Base-by-base conservation (phyloP, 148 eudicot genomes). In the Bassia scoparia region DNA sequence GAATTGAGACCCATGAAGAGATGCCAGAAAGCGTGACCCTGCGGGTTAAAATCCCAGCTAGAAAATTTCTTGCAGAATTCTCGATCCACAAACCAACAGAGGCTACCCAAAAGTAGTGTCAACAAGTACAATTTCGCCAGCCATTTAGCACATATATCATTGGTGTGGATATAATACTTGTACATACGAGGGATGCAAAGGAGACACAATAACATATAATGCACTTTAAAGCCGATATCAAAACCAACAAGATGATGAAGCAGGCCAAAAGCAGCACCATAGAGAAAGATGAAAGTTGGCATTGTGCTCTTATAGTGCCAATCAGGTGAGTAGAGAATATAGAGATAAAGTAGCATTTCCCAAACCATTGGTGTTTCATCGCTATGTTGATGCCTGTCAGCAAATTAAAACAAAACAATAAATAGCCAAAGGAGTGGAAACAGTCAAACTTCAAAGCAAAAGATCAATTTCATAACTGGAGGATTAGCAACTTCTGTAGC, bases 291-390 rank as follows among this genome's bases (percentile, higher is more conserved):
- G 76, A 93, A 87, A 33, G 92, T 90, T 29, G 96, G 98, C 89
- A 93, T 93, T 61, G 98, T 93, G 85, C 98, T 93, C 64, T 86
- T 87, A 67, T 93, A 93, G 64, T 93, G 98, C 98, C 98, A 93
- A 81, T 90, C 98, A 21, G 98, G 96, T 15, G 98, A 93, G 80
- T 93, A 90, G 59, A 93, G 94, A 70, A 93, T 93, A 83, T 93
- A 90, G 69, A 93, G 83, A 74, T 93, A 93, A 24, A 93, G 90
- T 62, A 93, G 96, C 93, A 93, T 84, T 77, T 93, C 98, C 98
- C 98, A 93, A 7, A 93, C 93, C 96, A 93, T 93, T 46, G 98
- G 98, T 37, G 96, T 93, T 84, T 93, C 98, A 78, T 93, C 96
- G 58, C 94, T 88, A 64, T 89, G 91, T 77, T 90, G 98, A 81